Evolutionary conservation across 176 grass and related monocot species (phyloP), one percentile per base, ranked within the genome.

Genomic region (Tillandsia leiboldiana): DNA sequence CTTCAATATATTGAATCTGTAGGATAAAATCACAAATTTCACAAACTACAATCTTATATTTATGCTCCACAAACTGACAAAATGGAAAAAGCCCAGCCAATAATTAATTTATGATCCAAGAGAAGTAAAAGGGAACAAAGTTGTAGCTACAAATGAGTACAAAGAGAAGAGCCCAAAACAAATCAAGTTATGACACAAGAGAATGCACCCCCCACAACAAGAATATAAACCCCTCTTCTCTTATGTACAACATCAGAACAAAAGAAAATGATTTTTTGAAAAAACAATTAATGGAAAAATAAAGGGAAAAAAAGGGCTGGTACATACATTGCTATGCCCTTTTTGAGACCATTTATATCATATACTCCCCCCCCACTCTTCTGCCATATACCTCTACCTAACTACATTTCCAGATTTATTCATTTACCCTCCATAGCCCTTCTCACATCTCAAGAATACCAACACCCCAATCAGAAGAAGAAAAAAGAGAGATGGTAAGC

Each of bases 191-290:
- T 54, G 69, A 56, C 11, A 13, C 17, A 57, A 63, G 48, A 73
- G 72, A 73, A 73, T 73, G 71, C 17, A 63, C 69, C 53, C 54
- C 54, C 27, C 20, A 20, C 20, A 20, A 63, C 49, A 17, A 23
- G 58, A 18, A 33, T 63, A 59, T 72, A 72, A 42, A 14, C 22
- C 27, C 72, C 15, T 26, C 33, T 61, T 72, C 70, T 24, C 72
- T 48, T 51, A 63, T 73, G 48, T 51, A 51, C 72, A 73, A 13
- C 52, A 73, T 59, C 22, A 59, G 14, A 17, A 15, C 54, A 22
- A 59, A 59, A 54, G 56, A 73, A 26, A 20, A 63, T 17, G 10
- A 26, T 23, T 13, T 24, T 24, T 24, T 24, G 24, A 12, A 29
- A 9, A 13, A 27, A n/a, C 5, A 49, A 22, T 26, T 10, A 11